Evolutionary conservation across 116 monocot genomes (phyloP), one percentile per base, ranked within the genome.

Genomic region (Phalaenopsis hybrid): DNA sequence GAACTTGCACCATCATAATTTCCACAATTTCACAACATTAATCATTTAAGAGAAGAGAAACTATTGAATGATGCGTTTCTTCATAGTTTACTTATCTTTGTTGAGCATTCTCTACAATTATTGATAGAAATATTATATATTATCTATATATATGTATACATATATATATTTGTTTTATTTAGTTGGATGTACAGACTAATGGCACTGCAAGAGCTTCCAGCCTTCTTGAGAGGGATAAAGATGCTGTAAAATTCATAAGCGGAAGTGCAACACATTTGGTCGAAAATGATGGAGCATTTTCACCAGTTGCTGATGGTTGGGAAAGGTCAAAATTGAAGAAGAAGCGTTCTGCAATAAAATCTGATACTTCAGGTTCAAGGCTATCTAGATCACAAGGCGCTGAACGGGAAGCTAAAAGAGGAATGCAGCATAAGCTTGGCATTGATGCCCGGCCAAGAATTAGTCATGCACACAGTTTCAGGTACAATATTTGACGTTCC

Each of bases 241-340:
- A 92, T 81, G 75, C 72, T 28, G 55, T 81, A 16, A 90, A 87
- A 82, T 46, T 79, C 51, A 83, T 67, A 48, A 86, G 81, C 86
- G 75, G 82, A 75, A 63, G 85, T 80, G 28, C 67, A 44, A 59
- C 83, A 81, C 65, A 77, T 5, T 57, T 81, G 9, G 87, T 86
- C 82, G 92, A 92, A 79, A 92, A 92, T 79, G 57, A n/a, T 70
- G 67, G 80, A 46, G 73, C 74, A 46, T 43, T 86, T 63, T 41
- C 79, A 45, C 77, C 84, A 55, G 63, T 13, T 48, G 79, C 52
- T 81, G 88, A 90, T 78, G 85, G 88, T 44, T 90, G 85, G 88
- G 90, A 88, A 37, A 85, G 86, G 76, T 85, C 90, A 69, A 90
- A 83, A 58, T 68, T 88, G 82, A 92, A 88, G 79, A 92, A 88